Percentiles rank a stretch among this genome's conserved stretches.
These are phyloP conservation scores for Capronia americana DNA, from an alignment of 2,329 filamentous ascomycete species.

Conservation along the genomic window DNA sequence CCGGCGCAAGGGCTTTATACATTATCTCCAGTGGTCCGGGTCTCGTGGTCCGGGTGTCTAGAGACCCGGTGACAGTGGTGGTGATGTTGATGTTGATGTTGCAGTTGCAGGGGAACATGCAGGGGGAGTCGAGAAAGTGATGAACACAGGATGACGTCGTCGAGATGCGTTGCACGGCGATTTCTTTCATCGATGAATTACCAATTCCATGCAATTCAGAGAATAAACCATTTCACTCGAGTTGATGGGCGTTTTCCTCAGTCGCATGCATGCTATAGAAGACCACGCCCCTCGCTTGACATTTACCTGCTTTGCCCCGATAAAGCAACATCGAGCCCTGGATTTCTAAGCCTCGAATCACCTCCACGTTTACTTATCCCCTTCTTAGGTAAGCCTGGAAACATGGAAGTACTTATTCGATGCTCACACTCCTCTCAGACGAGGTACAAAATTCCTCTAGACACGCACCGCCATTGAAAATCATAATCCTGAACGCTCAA, in stretches of 20 bases:
- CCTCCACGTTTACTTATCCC: background rate
- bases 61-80: background rate
- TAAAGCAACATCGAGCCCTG: background rate
- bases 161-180: background rate
- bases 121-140: background rate
- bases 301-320: background rate
- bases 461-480: background rate
- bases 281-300: background rate
- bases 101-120: background rate
- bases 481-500: background rate
- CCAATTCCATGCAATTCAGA: background rate
- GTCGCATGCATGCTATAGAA: background rate
- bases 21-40: background rate
- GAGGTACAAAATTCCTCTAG: background rate
- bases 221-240: background rate
- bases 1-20: background rate
- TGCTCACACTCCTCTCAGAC: background rate
- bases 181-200: background rate
- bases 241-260: background rate
- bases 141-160: background rate
- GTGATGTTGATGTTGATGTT: background rate
- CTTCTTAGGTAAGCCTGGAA: conserved; percentile 9
- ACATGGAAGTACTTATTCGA: background rate
- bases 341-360: conserved; percentile 5
- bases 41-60: background rate